These are phyloP conservation scores for Globisporangium camurandrum DNA, from an alignment of 352 stramenopile species.

Conservation along the genomic window DNA sequence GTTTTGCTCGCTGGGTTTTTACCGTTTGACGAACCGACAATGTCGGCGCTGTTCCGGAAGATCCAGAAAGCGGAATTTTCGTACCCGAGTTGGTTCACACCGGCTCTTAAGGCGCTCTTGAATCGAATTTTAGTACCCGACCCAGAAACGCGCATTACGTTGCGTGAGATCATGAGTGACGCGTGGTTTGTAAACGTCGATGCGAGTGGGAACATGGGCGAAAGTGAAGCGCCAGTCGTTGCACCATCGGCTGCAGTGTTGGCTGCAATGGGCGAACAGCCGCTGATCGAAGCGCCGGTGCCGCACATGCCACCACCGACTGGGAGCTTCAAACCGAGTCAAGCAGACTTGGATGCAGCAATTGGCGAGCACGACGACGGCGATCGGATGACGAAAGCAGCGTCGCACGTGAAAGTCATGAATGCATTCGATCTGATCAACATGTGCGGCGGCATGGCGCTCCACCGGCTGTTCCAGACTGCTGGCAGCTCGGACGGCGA, in stretches of 20 bases:
- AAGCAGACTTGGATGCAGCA: constrained; percentile 74
- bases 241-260: constrained; percentile 26
- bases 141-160: constrained; percentile 75
- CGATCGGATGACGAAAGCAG: constrained; percentile 32
- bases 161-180: constrained; percentile 88
- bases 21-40: constrained; percentile 93
- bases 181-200: constrained; percentile 82
- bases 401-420: constrained; percentile 72
- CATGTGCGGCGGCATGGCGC: constrained; percentile 86
- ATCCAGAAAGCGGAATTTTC: constrained; percentile 95
- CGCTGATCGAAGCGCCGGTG: background rate
- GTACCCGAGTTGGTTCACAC: constrained; percentile 91
- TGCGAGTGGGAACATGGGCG: constrained; percentile 7
- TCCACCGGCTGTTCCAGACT: constrained; percentile 90
- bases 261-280: background rate
- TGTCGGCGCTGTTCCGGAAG: constrained; percentile 95
- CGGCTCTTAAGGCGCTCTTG: constrained; percentile 82
- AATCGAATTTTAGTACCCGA: constrained; percentile 92
- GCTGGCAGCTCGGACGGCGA: too few species aligned
- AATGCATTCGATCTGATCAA: constrained; percentile 92
- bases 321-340: constrained; percentile 55
- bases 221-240: background rate
- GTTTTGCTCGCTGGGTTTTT: constrained; percentile 89
- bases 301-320: background rate
- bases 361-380: constrained; percentile 80